These are phyloP conservation scores for Fusarium devonianum DNA, from an alignment of 2,329 filamentous ascomycete species.

Conservation along the genomic window DNA sequence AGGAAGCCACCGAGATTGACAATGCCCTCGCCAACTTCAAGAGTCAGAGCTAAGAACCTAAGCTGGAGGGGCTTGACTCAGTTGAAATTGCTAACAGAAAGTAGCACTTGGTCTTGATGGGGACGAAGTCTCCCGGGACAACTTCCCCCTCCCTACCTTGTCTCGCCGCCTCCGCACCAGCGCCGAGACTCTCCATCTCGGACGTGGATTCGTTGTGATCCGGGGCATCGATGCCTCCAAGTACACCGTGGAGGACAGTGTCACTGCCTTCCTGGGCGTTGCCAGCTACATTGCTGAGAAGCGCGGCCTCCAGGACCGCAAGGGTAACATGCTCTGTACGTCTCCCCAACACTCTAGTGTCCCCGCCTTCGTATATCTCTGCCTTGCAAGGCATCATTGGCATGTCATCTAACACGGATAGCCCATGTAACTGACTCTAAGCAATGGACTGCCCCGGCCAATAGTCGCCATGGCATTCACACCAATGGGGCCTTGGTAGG, in stretches of 20 bases:
- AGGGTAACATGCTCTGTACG: slow-evolving; percentile 57
- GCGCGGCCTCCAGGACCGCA: slow-evolving; percentile 59
- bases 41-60: slow-evolving; percentile 23
- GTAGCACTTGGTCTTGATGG: slow-evolving; percentile 31
- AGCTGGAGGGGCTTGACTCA: background rate
- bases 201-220: slow-evolving; percentile 61
- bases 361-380: background rate
- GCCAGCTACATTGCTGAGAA: slow-evolving; percentile 63
- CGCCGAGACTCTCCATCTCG: slow-evolving; percentile 49
- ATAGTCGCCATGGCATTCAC: slow-evolving; percentile 58
- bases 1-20: slow-evolving; percentile 34
- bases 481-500: slow-evolving; percentile 55
- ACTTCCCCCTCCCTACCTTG: slow-evolving; percentile 53
- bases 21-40: slow-evolving; percentile 41
- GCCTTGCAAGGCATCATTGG: background rate
- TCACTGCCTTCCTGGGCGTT: slow-evolving; percentile 63
- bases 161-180: slow-evolving; percentile 45
- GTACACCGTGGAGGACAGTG: slow-evolving; percentile 61
- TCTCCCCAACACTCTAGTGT: slow-evolving; percentile 6
- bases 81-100: slow-evolving; percentile 18
- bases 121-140: slow-evolving; percentile 38
- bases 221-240: slow-evolving; percentile 58
- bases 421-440: slow-evolving; percentile 58
- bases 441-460: slow-evolving; percentile 53
- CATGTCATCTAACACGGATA: slow-evolving; percentile 37